Base-by-base conservation (phyloP, 306 rosid species). In the Lagenaria siceraria region DNA sequence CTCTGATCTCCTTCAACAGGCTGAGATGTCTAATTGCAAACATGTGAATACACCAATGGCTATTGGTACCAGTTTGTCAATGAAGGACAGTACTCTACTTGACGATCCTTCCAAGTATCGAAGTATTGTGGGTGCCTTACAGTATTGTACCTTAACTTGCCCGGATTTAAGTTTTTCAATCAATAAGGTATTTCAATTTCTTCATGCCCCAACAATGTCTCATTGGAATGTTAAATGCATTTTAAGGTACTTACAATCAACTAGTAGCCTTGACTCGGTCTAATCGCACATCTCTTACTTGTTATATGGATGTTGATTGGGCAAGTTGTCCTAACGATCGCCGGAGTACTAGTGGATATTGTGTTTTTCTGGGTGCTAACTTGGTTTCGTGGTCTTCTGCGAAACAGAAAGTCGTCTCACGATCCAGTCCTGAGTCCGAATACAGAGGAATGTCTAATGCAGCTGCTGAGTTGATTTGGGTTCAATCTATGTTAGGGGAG, bases 221-320 rank as follows among this genome's bases (percentile, higher is more conserved):
- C 55, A 15, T 51, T 51, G 55, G 55, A 3, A 14, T 51, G n/a
- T 19, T 0, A 56, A 56, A 10, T 0, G 33, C 0, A 59, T 59
- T 0, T 0, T 24, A 1, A 13, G 17, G 0, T 59, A 59, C 2
- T 2, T 59, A 0, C 25, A 59, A 4, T 0, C 14, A 0, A 59
- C 36, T 2, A 1, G 0, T 9, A 2, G 6, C 0, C 7, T 22
- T 11, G 65, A 9, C 65, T 0, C 0, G 0, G 13, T 59, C 36
- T 38, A 0, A 15, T 0, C 18, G 25, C 1, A 5, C 7, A 0
- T 10, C 65, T 25, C 3, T 59, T 0, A 3, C 17, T 0, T 59
- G 65, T 3, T 59, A 59, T 24, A 59, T 13, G 2, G 14, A 58
- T 58, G 31, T 0, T 0, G 33, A 58, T 58, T 58, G 33, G 33